phyloP scores from a whole-genome alignment of 1,284 basidiomycete species.

The Wolfiporia cocos region DNA sequence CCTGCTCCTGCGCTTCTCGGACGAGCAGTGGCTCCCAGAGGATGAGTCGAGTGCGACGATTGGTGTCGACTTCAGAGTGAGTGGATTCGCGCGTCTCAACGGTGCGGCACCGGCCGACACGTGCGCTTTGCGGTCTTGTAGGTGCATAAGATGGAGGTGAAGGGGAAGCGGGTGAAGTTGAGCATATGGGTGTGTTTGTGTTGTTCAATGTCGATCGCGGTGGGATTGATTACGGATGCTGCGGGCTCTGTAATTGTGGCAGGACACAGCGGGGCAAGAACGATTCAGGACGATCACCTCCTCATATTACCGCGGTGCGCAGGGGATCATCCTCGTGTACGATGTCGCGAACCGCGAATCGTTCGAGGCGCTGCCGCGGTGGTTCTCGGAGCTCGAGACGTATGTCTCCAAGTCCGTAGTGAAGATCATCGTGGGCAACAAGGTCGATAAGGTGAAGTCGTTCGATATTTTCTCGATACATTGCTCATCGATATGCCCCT shows the following conservation, averaged over 20 bases:
- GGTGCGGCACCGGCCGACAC: too few species aligned
- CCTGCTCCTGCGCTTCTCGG: conserved; percentile 88
- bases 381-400: conserved; percentile 94
- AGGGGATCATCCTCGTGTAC: conserved; percentile 94
- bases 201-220: conserved; percentile 1
- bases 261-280: conserved; percentile 92
- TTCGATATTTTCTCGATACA: conserved; percentile 4
- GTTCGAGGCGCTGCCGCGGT: conserved; percentile 88
- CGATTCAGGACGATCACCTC: conserved; percentile 89
- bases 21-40: conserved; percentile 93
- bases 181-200: conserved; percentile 66
- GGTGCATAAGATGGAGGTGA: conserved; percentile 81
- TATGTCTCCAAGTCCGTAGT: conserved; percentile 88
- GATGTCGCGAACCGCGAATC: conserved; percentile 89
- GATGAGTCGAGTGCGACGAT: conserved; percentile 97
- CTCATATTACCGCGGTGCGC: conserved; percentile 90
- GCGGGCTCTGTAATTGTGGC: not conserved
- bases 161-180: conserved; percentile 73
- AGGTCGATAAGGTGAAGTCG: conserved; percentile 79
- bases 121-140: conserved; percentile 17
- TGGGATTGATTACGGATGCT: too few species aligned
- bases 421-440: conserved; percentile 94
- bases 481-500: not conserved
- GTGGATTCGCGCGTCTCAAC: conserved; percentile 22
- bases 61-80: conserved; percentile 75